Conservation (phyloP, 176 grass and related monocot genomes). For the Melocanna baccifera region DNA sequence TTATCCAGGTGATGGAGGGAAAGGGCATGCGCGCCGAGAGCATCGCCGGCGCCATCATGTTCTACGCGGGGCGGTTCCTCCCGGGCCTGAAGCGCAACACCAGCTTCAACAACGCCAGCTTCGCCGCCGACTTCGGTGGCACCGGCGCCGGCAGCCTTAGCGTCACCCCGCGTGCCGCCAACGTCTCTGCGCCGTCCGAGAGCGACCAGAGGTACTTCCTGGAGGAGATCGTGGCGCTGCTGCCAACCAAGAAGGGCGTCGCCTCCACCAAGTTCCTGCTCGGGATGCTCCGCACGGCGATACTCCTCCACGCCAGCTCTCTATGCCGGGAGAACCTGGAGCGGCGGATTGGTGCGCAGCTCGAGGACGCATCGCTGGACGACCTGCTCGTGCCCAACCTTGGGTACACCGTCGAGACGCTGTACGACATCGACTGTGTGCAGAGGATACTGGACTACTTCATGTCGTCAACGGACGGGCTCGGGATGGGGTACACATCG, state of each 20-base stretch:
- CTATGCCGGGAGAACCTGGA: conserved; percentile 77
- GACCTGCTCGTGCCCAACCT: conserved; percentile 85
- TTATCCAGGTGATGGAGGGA: conserved; percentile 64
- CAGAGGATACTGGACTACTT: conserved; percentile 88
- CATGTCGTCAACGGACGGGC: conserved; percentile 58
- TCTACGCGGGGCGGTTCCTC: conserved; percentile 61
- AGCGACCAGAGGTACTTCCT: conserved; percentile 78
- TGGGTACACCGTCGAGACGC: conserved; percentile 60
- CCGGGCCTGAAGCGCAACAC: conserved; percentile 56
- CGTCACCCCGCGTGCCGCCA: conserved; percentile 42
- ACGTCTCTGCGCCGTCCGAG: conserved; percentile 48
- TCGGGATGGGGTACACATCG: conserved; percentile 41
- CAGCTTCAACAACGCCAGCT: conserved; percentile 51
- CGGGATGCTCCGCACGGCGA: conserved; percentile 67
- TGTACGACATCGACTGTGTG: conserved; percentile 85
- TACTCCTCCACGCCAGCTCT: conserved; percentile 68
- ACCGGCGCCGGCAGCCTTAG: conserved; percentile 28
- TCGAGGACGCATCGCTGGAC: conserved; percentile 75
- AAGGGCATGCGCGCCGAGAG: conserved; percentile 65
- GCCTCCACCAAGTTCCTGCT: conserved; percentile 70
- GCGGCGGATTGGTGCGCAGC: conserved; percentile 68
- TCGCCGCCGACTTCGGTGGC: not conserved
- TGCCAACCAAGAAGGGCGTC: conserved; percentile 73
- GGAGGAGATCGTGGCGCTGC: conserved; percentile 85
- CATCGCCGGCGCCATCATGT: conserved; percentile 63